Conservation (phyloP, 441 rosid genomes). For the Biscutella laevigata region DNA sequence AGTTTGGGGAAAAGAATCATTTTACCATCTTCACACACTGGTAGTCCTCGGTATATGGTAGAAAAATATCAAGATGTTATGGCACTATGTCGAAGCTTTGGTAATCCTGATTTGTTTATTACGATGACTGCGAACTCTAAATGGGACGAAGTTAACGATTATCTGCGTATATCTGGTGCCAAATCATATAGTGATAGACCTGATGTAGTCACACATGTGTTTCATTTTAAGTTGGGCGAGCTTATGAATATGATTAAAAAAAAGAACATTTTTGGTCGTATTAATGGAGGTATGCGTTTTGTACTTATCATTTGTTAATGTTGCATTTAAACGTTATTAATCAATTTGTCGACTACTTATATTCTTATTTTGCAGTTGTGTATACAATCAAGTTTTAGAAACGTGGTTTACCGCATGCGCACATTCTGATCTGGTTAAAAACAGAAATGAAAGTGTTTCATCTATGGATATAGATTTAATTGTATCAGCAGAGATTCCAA, state of each 20-base stretch:
- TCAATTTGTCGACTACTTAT: too few species aligned
- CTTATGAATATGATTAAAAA: too few species aligned
- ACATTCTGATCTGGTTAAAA: conserved; percentile 4
- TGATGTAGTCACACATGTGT: not conserved
- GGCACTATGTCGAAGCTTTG: not conserved
- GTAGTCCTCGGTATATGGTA: not conserved
- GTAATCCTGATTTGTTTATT: not conserved
- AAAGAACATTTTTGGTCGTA: too few species aligned
- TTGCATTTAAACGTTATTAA: not conserved
- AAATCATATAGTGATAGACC: not conserved
- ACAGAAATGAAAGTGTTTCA: not conserved
- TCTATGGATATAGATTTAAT: not conserved
- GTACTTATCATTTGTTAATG: too few species aligned
- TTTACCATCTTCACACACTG: not conserved
- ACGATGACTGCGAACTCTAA: not conserved
- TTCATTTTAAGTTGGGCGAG: not conserved
- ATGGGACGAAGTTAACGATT: not conserved
- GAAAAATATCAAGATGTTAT: conserved; percentile 10
- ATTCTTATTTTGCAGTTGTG: not conserved
- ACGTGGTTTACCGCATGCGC: conserved; percentile 11
- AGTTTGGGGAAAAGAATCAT: not conserved
- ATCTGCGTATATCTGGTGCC: not conserved
- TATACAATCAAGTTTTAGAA: conserved; percentile 8
- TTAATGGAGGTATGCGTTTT: not conserved
- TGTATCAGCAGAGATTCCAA: not conserved